A percentile compares a stretch with the other conserved stretches of the same genome.
These are phyloP conservation scores for Trichomonas vaginalis DNA, from an alignment of 208 protist genomes.

Conservation along the genomic window DNA sequence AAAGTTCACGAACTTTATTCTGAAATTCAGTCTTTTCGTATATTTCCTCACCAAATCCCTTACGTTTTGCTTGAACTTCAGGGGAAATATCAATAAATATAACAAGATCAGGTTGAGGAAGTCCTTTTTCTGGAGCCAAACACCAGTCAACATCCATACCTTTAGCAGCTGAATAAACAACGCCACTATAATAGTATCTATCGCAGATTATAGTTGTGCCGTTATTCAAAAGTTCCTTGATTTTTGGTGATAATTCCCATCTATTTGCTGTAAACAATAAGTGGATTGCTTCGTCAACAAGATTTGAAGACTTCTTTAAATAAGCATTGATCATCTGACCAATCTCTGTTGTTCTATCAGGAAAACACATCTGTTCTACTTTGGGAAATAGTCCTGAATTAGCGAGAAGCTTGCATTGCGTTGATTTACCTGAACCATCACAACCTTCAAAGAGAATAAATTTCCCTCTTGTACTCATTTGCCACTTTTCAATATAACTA, in stretches of 20 bases:
- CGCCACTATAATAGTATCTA: conserved; percentile 59
- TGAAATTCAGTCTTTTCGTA: conserved; percentile 61
- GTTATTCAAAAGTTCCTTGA: conserved; percentile 19
- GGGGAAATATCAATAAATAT: conserved; percentile 49
- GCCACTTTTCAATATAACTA: no score
- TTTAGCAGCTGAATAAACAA: conserved; percentile 57
- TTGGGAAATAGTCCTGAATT: conserved; percentile 5
- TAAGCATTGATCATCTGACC: conserved; percentile 56
- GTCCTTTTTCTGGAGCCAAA: conserved; percentile 46
- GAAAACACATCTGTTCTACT: neutral
- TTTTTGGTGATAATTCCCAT: conserved; percentile 44
- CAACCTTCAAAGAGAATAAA: conserved; percentile 45
- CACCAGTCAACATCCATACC: conserved; percentile 54
- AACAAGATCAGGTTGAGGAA: conserved; percentile 57
- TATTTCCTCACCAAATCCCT: conserved; percentile 51
- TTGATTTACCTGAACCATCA: conserved; percentile 42
- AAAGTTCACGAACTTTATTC: conserved; percentile 37
- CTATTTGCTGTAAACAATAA: conserved; percentile 61
- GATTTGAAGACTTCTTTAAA: conserved; percentile 41
- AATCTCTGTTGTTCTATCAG: conserved; percentile 51
- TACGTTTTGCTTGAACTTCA: conserved; percentile 39
- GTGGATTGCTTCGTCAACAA: conserved; percentile 53
- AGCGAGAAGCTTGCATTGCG: conserved; percentile 34
- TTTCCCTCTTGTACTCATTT: conserved; percentile 30
- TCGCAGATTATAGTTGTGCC: conserved; percentile 35